A percentile compares a stretch with the other conserved stretches of the same genome.
phyloP scores from a whole-genome alignment of 257 asterid species.

The Gentiana straminea region DNA sequence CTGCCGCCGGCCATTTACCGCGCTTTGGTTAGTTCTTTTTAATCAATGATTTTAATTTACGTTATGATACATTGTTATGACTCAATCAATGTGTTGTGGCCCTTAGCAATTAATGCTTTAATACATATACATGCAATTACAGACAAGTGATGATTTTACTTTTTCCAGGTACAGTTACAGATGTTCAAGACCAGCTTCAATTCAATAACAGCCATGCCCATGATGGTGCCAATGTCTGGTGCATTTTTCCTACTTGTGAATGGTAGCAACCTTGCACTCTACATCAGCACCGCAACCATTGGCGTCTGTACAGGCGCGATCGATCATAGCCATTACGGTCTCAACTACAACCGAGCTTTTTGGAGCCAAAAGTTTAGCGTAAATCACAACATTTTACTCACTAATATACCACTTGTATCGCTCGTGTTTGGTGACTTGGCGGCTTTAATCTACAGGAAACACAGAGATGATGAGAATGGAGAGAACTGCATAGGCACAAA shows the following conservation, averaged over 20 bases:
- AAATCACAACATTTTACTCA: conserved; percentile 58
- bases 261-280: conserved; percentile 18
- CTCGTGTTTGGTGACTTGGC: conserved; percentile 63
- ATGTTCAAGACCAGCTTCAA: conserved; percentile 47
- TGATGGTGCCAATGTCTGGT: conserved; percentile 70
- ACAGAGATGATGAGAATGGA: conserved; percentile 7
- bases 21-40: conserved; percentile 66
- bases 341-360: conserved; percentile 57
- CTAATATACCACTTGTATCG: conserved; percentile 59
- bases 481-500: conserved; percentile 36
- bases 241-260: conserved; percentile 49
- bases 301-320: conserved; percentile 72
- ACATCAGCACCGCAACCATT: conserved; percentile 47
- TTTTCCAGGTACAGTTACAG: conserved; percentile 26
- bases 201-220: conserved; percentile 49
- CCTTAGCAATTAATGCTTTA: too few species aligned
- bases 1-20: conserved; percentile 42
- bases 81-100: too few species aligned
- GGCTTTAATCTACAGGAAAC: conserved; percentile 37
- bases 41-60: too few species aligned
- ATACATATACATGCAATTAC: too few species aligned
- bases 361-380: conserved; percentile 54
- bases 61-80: too few species aligned
- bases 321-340: conserved; percentile 49
- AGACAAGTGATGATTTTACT: too few species aligned